Percentiles rank a stretch among this genome's conserved stretches.
Evolutionary conservation across 768 basidiomycete species (phyloP).

Genomic region (Royoungia palumana): DNA sequence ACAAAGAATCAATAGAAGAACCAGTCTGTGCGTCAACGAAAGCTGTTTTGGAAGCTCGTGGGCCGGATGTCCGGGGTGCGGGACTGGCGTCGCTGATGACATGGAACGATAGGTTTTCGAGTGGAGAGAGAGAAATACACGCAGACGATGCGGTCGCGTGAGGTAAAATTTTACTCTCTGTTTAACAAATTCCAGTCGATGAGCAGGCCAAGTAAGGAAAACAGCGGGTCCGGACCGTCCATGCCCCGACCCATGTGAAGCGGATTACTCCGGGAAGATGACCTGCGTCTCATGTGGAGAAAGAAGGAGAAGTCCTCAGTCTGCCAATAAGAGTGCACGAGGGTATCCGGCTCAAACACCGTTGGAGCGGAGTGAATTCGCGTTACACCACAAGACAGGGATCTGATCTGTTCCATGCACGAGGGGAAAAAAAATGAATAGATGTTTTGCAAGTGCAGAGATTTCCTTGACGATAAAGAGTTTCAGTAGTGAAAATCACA

Average conservation of each 20-base stretch:
- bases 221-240: background rate
- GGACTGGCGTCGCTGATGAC: background rate
- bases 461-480: no score
- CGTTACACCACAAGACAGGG: background rate
- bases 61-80: background rate
- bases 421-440: no score
- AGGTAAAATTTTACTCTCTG: background rate
- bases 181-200: background rate
- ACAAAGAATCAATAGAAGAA: slow-evolving; percentile 38
- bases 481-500: no score
- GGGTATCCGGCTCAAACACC: background rate
- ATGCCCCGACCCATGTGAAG: background rate
- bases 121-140: background rate
- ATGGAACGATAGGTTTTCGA: background rate
- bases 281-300: background rate
- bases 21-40: slow-evolving; percentile 24
- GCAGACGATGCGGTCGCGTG: background rate
- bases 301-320: background rate
- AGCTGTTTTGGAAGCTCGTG: slow-evolving; percentile 8
- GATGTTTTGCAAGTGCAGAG: no score
- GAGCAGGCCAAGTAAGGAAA: background rate
- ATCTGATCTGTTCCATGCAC: no score
- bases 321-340: background rate
- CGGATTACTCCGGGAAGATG: background rate
- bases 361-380: background rate